phyloP scores from a whole-genome alignment of 2,329 filamentous ascomycete genomes.

The Graphilbum fragrans region DNA sequence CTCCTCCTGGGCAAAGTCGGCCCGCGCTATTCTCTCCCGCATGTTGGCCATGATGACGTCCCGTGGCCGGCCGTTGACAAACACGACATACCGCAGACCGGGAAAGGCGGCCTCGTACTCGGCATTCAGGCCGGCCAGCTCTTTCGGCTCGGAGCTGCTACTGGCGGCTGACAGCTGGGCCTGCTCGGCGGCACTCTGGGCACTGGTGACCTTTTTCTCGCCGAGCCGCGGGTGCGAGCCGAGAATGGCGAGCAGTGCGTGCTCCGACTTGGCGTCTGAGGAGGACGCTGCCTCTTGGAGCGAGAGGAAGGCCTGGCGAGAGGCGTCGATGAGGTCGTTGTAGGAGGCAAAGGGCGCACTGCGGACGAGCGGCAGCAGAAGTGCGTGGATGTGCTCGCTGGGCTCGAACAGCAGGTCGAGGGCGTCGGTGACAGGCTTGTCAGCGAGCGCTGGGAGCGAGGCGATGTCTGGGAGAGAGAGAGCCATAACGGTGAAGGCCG shows the following conservation, averaged over 20 bases:
- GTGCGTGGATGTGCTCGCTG: slow-evolving; percentile 58
- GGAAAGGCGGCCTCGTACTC: slow-evolving; percentile 76
- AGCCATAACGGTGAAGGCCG: neutral
- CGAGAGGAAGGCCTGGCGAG: slow-evolving; percentile 50
- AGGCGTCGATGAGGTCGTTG: slow-evolving; percentile 51
- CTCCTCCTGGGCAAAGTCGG: slow-evolving; percentile 55
- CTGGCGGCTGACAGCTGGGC: slow-evolving; percentile 52
- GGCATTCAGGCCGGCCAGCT: slow-evolving; percentile 52
- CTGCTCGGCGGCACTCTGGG: slow-evolving; percentile 71
- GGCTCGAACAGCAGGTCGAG: slow-evolving; percentile 82
- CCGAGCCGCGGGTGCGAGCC: slow-evolving; percentile 76
- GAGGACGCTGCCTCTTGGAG: slow-evolving; percentile 34
- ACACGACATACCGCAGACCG: slow-evolving; percentile 78
- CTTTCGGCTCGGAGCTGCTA: slow-evolving; percentile 41
- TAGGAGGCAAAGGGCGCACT: slow-evolving; percentile 51
- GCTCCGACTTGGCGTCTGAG: slow-evolving; percentile 27
- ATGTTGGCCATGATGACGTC: slow-evolving; percentile 73
- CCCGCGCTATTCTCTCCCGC: slow-evolving; percentile 57
- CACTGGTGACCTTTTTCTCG: slow-evolving; percentile 69
- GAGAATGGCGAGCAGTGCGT: slow-evolving; percentile 58
- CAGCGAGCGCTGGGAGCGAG: slow-evolving; percentile 41
- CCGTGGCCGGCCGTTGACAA: slow-evolving; percentile 72
- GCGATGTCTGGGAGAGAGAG: slow-evolving; percentile 43
- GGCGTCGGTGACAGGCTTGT: slow-evolving; percentile 39
- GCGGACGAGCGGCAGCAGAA: slow-evolving; percentile 57